A percentile compares a stretch with the other conserved stretches of the same genome.
Evolutionary conservation across 208 protist species (phyloP).

Genomic region (Acanthamoeba triangularis): DNA sequence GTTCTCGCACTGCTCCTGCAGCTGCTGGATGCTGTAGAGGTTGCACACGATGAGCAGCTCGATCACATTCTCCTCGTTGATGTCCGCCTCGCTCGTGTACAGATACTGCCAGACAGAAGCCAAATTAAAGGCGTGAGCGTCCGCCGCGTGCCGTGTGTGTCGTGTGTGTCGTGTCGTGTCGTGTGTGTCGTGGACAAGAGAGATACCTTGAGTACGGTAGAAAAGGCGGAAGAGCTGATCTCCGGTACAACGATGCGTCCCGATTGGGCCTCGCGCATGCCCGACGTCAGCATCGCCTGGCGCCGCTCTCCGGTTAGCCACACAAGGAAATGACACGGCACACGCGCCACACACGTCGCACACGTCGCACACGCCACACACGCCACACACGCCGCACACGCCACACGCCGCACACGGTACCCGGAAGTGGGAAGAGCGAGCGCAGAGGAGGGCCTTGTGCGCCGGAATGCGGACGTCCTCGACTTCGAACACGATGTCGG

Average conservation of each 20-base stretch:
- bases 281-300: conserved; percentile 60
- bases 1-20: conserved; percentile 74
- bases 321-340: background rate
- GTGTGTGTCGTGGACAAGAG: background rate
- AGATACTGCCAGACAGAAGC: background rate
- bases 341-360: too few relatives aligned
- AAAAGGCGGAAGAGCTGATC: conserved; percentile 7
- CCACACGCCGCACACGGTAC: background rate
- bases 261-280: conserved; percentile 38
- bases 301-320: background rate
- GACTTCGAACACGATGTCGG: conserved; percentile 40
- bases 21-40: conserved; percentile 64
- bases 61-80: conserved; percentile 67
- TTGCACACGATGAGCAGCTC: conserved; percentile 62
- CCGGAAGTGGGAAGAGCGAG: conserved; percentile 63
- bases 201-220: background rate
- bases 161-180: too few relatives aligned
- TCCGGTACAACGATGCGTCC: conserved; percentile 39
- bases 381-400: background rate
- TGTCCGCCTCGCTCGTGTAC: conserved; percentile 56
- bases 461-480: conserved; percentile 3
- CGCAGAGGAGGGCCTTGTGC: conserved; percentile 61
- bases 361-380: background rate
- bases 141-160: too few relatives aligned
- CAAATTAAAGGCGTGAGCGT: background rate